phyloP scores from a whole-genome alignment of 1,284 basidiomycete genomes.

The Lignosus rhinocerotis region DNA sequence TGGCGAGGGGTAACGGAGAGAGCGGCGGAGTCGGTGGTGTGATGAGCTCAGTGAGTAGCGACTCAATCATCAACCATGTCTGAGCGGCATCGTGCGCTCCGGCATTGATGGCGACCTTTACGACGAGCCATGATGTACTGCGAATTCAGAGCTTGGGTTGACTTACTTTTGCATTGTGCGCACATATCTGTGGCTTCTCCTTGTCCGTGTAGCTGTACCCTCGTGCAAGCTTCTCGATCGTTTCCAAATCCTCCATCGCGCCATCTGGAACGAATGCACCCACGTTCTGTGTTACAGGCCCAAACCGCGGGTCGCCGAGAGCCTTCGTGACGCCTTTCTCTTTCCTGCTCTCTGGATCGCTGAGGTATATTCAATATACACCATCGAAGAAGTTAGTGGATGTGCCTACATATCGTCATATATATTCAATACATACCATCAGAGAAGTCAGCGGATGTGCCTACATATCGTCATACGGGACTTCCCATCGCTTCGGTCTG shows the following conservation, averaged over 20 bases:
- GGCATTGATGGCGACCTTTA: conserved; percentile 60
- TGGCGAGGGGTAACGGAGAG: conserved; percentile 22
- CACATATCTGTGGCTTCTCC: conserved; percentile 51
- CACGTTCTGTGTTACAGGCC: conserved; percentile 53
- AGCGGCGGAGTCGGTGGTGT: conserved; percentile 29
- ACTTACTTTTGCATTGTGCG: conserved; percentile 59
- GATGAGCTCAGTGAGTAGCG: conserved; percentile 53
- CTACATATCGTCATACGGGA: conserved; percentile 86
- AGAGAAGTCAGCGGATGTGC: conserved; percentile 26
- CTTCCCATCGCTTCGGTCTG: conserved; percentile 57
- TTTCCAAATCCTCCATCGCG: conserved; percentile 43
- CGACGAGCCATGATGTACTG: neutral
- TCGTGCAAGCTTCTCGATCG: conserved; percentile 64
- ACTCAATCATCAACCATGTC: conserved; percentile 67
- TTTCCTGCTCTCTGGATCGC: conserved; percentile 46
- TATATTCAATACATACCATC: neutral
- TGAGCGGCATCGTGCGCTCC: conserved; percentile 65
- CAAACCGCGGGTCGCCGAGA: conserved; percentile 50
- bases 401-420: conserved; percentile 80
- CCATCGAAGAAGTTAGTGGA: no score
- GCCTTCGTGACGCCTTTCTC: conserved; percentile 46
- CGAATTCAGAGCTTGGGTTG: neutral
- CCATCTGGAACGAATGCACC: conserved; percentile 47
- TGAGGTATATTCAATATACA: neutral
- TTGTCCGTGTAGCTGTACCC: conserved; percentile 65